Base-by-base conservation (phyloP, 768 basidiomycete genomes). In the Pulveroboletus sp. region DNA sequence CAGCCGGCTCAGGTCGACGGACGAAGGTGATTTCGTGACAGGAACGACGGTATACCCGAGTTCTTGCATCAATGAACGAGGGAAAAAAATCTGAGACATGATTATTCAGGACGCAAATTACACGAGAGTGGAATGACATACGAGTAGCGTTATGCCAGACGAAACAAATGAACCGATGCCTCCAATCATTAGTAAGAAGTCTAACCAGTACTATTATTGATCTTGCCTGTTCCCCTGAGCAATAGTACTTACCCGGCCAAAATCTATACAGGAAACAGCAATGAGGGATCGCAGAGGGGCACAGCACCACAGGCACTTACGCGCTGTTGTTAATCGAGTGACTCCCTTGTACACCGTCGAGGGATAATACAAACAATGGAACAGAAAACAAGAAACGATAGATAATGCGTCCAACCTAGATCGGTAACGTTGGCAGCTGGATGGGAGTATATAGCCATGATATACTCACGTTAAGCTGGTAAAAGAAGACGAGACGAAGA, bases 111-210 rank as follows among this genome's bases (percentile, higher is more conserved):
- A 36, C 5, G 27, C 18, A 39, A 17, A 18, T 32, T 39, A n/a
- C 27, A 32, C 6, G 31, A 28, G 21, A 42, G 39, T n/a, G 21
- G 24, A 17, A 42, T 14, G 42, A 67, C 82, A 60, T 60, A 89
- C 89, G 30, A 91, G 73, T 30, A 92, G 74, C 4, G 89, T 92
- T 21, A 91, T 86, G 15, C 81, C 81, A 24, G 89, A 89, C 4
- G 89, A 91, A 18, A 88, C 74, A 59, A 90, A 82, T 57, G 83
- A 83, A 13, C 89, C 89, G 28, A 91, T 76, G 15, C 77, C 87
- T 18, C 80, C 83, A 46, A 84, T 57, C 80, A 88, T 83, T 40
- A 84, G 67, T 9, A 90, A 71, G 50, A 88, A 78, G 65, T 92
- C 89, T 80, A 43, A 32, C 13, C 27, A 10, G 18, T 5, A 39